Evolutionary conservation across 2,329 filamentous ascomycete species (phyloP).

Genomic region (Grosmannia huntii): DNA sequence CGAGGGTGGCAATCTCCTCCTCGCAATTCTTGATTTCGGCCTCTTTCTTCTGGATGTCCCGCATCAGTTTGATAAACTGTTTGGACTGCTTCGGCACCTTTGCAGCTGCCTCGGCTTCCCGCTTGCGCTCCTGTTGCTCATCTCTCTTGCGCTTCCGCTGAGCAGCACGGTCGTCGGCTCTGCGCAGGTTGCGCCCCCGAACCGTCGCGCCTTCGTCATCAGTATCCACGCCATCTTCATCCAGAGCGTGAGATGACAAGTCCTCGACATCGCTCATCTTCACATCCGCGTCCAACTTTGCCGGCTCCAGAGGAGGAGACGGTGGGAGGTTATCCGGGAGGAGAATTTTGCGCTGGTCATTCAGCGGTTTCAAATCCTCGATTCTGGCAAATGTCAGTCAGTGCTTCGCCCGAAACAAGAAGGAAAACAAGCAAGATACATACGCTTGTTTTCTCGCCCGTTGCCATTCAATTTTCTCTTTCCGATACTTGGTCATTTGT

Average conservation of each 20-base stretch:
- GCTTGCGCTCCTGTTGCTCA: slow-evolving; percentile 52
- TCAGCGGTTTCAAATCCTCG: slow-evolving; percentile 57
- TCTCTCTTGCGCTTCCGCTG: slow-evolving; percentile 70
- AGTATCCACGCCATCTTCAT: slow-evolving; percentile 52
- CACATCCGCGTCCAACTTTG: slow-evolving; percentile 40
- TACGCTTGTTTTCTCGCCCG: slow-evolving; percentile 57
- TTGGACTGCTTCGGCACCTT: slow-evolving; percentile 72
- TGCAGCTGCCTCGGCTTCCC: slow-evolving; percentile 48
- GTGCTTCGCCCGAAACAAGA: not conserved
- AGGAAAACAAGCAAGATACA: too few species aligned
- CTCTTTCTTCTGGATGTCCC: slow-evolving; percentile 82
- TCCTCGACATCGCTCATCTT: slow-evolving; percentile 55
- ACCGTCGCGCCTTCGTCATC: slow-evolving; percentile 48
- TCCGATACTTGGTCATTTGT: slow-evolving; percentile 87
- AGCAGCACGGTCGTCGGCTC: slow-evolving; percentile 54
- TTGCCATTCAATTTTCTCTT: slow-evolving; percentile 90
- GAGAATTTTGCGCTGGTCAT: slow-evolving; percentile 61
- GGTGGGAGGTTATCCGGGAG: slow-evolving; percentile 60
- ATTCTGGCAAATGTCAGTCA: slow-evolving; percentile 29
- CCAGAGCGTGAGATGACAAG: slow-evolving; percentile 37
- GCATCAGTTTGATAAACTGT: slow-evolving; percentile 75
- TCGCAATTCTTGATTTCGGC: slow-evolving; percentile 69
- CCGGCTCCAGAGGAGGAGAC: slow-evolving; percentile 41
- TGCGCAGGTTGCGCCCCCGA: slow-evolving; percentile 43
- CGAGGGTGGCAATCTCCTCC: slow-evolving; percentile 69